Conservation (phyloP, 208 protist genomes). For the Vickermania ingenoplastis region DNA sequence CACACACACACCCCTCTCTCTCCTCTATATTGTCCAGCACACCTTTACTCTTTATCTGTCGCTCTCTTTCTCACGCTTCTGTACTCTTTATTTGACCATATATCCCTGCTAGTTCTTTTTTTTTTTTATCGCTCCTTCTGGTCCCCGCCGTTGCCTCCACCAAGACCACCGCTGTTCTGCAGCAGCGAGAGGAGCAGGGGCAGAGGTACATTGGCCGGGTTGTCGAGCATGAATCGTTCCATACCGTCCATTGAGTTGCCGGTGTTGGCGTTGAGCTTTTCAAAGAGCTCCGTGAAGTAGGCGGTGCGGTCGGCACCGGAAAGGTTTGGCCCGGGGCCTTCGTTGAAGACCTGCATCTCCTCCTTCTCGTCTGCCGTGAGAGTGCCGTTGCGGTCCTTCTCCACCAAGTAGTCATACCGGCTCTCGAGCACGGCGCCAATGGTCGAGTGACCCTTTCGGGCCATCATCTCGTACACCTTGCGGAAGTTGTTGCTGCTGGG, state of each 20-base stretch:
- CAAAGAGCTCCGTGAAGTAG: conserved; percentile 58
- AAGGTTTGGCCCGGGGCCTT: conserved; percentile 27
- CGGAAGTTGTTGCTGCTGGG: conserved; percentile 68
- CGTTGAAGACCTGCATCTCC: conserved; percentile 46
- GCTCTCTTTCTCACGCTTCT: background rate
- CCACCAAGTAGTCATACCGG: conserved; percentile 63
- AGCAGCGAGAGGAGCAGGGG: conserved; percentile 72
- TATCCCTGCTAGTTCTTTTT: too few relatives aligned
- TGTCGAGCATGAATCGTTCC: conserved; percentile 75
- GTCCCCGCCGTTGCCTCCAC: background rate
- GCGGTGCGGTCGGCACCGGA: conserved; percentile 49
- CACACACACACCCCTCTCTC: too few relatives aligned
- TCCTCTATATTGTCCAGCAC: too few relatives aligned
- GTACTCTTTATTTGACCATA: conserved; percentile 1
- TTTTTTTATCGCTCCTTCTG: too few relatives aligned
- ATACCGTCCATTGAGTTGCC: conserved; percentile 46
- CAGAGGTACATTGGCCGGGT: conserved; percentile 80
- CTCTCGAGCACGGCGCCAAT: conserved; percentile 68
- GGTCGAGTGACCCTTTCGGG: conserved; percentile 51
- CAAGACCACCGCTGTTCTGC: conserved; percentile 17
- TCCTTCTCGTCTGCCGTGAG: conserved; percentile 31
- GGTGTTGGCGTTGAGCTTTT: conserved; percentile 35
- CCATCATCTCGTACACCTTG: conserved; percentile 79
- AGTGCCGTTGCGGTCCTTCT: conserved; percentile 5
- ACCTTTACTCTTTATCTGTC: too few relatives aligned